Conservation (phyloP, 495 filamentous ascomycete species). For the Penicillium arizonense region DNA sequence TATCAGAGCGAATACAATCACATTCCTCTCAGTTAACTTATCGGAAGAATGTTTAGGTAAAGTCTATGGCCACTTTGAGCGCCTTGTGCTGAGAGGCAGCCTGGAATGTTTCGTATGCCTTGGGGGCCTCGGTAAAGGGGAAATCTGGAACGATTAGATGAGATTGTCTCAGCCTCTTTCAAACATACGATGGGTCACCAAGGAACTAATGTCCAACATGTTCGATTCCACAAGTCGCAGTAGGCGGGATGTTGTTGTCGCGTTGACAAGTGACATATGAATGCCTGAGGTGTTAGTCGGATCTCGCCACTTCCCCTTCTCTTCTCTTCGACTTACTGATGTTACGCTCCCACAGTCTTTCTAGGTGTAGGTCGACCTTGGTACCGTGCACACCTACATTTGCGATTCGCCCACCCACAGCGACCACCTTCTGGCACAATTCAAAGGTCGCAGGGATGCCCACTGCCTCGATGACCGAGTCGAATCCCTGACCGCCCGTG, state of each 20-base stretch:
- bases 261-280: constrained; percentile 43
- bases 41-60: not conserved
- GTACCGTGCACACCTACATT: constrained; percentile 51
- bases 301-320: too few species aligned
- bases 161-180: not conserved
- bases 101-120: constrained; percentile 16
- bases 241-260: constrained; percentile 41
- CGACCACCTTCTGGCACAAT: constrained; percentile 47
- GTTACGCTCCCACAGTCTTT: constrained; percentile 45
- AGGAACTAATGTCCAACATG: constrained; percentile 11
- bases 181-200: constrained; percentile 44
- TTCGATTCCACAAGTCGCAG: constrained; percentile 36
- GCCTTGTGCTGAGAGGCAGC: constrained; percentile 17
- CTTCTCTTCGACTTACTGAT: constrained; percentile 24
- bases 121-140: constrained; percentile 2
- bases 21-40: too few species aligned
- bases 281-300: constrained; percentile 29
- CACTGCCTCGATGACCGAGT: constrained; percentile 56
- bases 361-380: constrained; percentile 42
- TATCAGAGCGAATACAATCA: not conserved
- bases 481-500: constrained; percentile 46
- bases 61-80: constrained; percentile 26
- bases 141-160: constrained; percentile 7
- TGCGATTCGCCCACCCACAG: constrained; percentile 48
- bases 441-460: constrained; percentile 47